Conservation (phyloP, 345 rosid species). For the Trapa bicornis region DNA sequence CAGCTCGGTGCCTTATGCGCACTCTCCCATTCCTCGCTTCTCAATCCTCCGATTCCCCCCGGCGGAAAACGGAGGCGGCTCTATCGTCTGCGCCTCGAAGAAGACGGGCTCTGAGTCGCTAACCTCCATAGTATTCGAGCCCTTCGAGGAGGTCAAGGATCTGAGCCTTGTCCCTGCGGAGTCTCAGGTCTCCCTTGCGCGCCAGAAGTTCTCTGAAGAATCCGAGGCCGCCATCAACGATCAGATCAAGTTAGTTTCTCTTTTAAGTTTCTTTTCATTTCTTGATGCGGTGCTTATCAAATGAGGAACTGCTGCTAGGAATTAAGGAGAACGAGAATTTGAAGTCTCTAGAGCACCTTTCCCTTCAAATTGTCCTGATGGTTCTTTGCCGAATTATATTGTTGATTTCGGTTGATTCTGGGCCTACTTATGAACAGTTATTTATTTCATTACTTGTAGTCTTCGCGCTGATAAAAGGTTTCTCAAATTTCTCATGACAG, state of each 20-base stretch:
- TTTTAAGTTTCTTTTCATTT: background rate
- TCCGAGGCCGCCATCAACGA: constrained; percentile 62
- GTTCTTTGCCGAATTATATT: background rate
- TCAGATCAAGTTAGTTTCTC: constrained; percentile 57
- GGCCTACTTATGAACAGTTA: background rate
- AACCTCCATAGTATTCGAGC: constrained; percentile 34
- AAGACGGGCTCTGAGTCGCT: constrained; percentile 5
- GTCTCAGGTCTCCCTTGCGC: constrained; percentile 52
- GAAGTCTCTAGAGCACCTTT: background rate
- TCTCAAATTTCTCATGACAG: constrained; percentile 21
- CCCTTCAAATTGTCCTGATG: background rate
- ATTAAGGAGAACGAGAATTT: background rate
- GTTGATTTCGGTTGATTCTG: background rate
- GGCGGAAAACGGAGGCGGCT: background rate
- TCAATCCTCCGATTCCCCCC: background rate
- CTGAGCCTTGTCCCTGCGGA: constrained; percentile 37
- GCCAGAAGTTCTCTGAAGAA: constrained; percentile 36
- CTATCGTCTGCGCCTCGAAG: constrained; percentile 7
- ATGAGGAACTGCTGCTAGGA: background rate
- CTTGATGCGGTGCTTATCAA: background rate
- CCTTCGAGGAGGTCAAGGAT: constrained; percentile 70
- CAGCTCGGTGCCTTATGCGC: background rate
- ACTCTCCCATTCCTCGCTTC: background rate
- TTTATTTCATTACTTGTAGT: background rate
- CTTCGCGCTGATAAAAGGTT: background rate